These are phyloP conservation scores for Phlegmacium glaucopus DNA, from an alignment of 768 basidiomycete genomes.

Conservation along the genomic window DNA sequence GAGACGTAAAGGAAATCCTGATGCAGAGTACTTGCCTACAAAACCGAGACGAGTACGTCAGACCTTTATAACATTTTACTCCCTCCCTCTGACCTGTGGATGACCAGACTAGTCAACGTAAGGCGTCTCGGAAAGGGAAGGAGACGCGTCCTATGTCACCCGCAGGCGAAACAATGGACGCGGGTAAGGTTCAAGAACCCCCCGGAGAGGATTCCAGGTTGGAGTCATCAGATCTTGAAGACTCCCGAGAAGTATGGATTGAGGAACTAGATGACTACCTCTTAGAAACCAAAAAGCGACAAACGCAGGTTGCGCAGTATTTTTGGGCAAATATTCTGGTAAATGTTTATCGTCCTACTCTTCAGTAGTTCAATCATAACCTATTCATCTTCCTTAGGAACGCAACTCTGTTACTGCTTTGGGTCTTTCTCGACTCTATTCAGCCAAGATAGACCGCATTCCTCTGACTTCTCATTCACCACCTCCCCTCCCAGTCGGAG, in stretches of 20 bases:
- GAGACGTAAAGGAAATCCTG: slow-evolving; percentile 21
- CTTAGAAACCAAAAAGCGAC: slow-evolving; percentile 68
- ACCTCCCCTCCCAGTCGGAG: slow-evolving; percentile 16
- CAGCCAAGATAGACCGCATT: slow-evolving; percentile 44
- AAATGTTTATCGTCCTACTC: slow-evolving; percentile 15
- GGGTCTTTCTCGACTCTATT: slow-evolving; percentile 57
- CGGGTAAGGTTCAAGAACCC: slow-evolving; percentile 22
- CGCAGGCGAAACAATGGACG: slow-evolving; percentile 20
- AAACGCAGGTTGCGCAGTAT: slow-evolving; percentile 69
- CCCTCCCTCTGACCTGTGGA: slow-evolving; percentile 1
- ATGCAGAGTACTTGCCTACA: slow-evolving; percentile 21
- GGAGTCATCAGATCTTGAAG: slow-evolving; percentile 76
- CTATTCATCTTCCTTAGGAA: slow-evolving; percentile 45
- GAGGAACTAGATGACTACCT: slow-evolving; percentile 67
- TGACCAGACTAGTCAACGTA: slow-evolving; percentile 22
- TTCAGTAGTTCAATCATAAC: slow-evolving; percentile 1
- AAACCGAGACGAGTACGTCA: slow-evolving; percentile 21
- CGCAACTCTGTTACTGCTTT: slow-evolving; percentile 64
- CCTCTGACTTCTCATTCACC: slow-evolving; percentile 35
- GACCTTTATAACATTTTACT: slow-evolving; percentile 1
- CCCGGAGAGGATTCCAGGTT: slow-evolving; percentile 43
- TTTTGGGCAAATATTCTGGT: slow-evolving; percentile 70
- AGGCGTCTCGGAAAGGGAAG: slow-evolving; percentile 23
- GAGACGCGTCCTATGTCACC: slow-evolving; percentile 28
- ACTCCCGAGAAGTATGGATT: slow-evolving; percentile 75